Base-by-base conservation (phyloP, 192 early-diverging fungal genomes). In the Haplosporangium gracile region DNA sequence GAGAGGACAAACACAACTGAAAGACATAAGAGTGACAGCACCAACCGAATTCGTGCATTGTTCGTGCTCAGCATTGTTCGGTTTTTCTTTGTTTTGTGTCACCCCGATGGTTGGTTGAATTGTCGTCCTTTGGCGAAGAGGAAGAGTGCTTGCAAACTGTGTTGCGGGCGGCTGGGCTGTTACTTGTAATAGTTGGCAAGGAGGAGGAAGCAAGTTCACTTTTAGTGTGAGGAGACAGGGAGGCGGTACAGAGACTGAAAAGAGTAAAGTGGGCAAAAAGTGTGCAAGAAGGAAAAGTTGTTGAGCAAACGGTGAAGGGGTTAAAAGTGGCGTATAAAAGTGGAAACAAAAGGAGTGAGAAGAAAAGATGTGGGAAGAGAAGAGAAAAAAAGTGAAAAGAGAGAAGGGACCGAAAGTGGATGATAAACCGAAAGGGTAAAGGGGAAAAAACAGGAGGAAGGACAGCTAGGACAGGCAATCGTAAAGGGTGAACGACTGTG, bases 61-160 rank as follows among this genome's bases (percentile, higher is more conserved):
- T 71, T 73, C n/a, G 74, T 34, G 34, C 43, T 73, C 45, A 70
- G 55, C 83, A 86, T 86, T 15, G 3, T 65, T 65, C 11, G n/a
- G 13, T 72, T 0, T 60, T 60, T 15, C 43, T 26, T 60, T 18
- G 24, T 10, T 60, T 10, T 57, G 36, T 34, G 42, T 26, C 5
- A 7, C 16, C 2, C 36, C 36, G 36, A 36, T 36, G 36, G 36
- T 70, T 32, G 15, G 38, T 15, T 29, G 42, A 36, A 24, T 39
- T 22, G 68, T 45, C 5, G 38, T 70, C 71, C 24, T 34, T 53
- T 15, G 51, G 36, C 24, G 9, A 68, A 69, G 11, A 20, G n/a
- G 40, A 16, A 24, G 32, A 36, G 40, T 36, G 1, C 7, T 34
- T 42, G 70, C 20, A 9, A 38, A 20, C 29, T 15, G 36, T 26